These are phyloP conservation scores for Steccherinum ochraceum DNA, from an alignment of 768 basidiomycete species.

Conservation along the genomic window DNA sequence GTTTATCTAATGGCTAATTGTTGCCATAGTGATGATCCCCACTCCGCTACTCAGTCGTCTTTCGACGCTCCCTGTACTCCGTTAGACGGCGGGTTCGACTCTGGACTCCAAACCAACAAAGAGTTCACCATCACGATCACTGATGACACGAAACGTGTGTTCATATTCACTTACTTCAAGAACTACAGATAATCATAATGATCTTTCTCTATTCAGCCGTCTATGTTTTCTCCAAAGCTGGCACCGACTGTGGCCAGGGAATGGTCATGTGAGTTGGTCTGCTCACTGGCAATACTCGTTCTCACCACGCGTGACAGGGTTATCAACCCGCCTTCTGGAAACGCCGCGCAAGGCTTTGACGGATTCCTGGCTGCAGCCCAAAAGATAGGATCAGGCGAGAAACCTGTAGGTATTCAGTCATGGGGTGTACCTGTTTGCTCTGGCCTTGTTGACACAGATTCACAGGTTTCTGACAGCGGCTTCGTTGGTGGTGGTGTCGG, in stretches of 20 bases:
- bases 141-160: slow-evolving; percentile 37
- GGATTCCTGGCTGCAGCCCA: too few species aligned
- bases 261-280: slow-evolving; percentile 38
- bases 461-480: slow-evolving; percentile 18
- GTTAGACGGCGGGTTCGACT: slow-evolving; percentile 13
- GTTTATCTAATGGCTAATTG: not conserved
- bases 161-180: slow-evolving; percentile 4
- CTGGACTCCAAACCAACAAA: slow-evolving; percentile 19
- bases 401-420: slow-evolving; percentile 26
- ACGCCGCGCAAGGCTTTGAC: slow-evolving; percentile 32
- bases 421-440: too few species aligned
- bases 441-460: not conserved
- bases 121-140: slow-evolving; percentile 42
- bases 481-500: slow-evolving; percentile 19
- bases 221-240: slow-evolving; percentile 47
- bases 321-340: slow-evolving; percentile 40
- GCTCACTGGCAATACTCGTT: too few species aligned
- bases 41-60: slow-evolving; percentile 14
- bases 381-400: too few species aligned
- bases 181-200: not conserved
- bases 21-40: slow-evolving; percentile 3
- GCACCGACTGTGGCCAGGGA: slow-evolving; percentile 38
- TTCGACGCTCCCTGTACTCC: slow-evolving; percentile 18
- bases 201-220: slow-evolving; percentile 27
- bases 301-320: slow-evolving; percentile 8